Evolutionary conservation across 2,329 filamentous ascomycete genomes (phyloP), one percentile per base, ranked within the genome.

Genomic region (Pseudogymnoascus sp.): DNA sequence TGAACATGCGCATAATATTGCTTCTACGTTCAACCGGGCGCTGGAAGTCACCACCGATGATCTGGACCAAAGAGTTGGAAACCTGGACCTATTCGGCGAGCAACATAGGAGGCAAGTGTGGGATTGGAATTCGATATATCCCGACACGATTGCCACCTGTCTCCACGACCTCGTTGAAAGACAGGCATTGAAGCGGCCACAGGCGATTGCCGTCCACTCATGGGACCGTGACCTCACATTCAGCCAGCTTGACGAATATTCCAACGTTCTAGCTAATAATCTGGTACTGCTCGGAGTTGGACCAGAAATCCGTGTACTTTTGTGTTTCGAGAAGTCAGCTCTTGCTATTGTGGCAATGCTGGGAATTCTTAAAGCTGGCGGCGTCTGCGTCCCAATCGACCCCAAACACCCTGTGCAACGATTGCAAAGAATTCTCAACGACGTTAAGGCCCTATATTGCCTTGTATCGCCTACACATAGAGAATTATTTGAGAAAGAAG

Each of bases 1-100:
- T 59, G 65, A 66, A 3, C 74, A 77, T 62, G 75, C 74, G 7
- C 43, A 60, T 4, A 75, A 74, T 61, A 71, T 77, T n/a, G 70
- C 72, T 1, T 71, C 70, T 18, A 72, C 71, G 0, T 76, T 77
- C 41, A 63, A 73, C 5, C 70, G 69, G 7, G 73, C 68, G 4
- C 63, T 78, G 2, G 69, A 74, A 22, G 72, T 70, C 28, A 74
- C 63, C 54, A 57, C 61, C 33, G 60, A 60, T 59, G 57, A 63
- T 2, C 60, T 60, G 20, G 30, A 63, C 11, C 54, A 65, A 47
- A 36, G 41, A 33, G 58, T 66, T 8, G 59, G 50, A 12, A 50
- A 64, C 9, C 16, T 65, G 16, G 43, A 63, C 47, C 37, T 66
- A 7, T 61, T 58, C 12, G 16, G 58, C 25, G 28, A 41, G 6